A percentile compares a stretch with the other conserved stretches of the same genome.
These are phyloP conservation scores for Cutaneotrichosporon cavernicola DNA, from an alignment of 1,284 basidiomycete species.

Conservation along the genomic window DNA sequence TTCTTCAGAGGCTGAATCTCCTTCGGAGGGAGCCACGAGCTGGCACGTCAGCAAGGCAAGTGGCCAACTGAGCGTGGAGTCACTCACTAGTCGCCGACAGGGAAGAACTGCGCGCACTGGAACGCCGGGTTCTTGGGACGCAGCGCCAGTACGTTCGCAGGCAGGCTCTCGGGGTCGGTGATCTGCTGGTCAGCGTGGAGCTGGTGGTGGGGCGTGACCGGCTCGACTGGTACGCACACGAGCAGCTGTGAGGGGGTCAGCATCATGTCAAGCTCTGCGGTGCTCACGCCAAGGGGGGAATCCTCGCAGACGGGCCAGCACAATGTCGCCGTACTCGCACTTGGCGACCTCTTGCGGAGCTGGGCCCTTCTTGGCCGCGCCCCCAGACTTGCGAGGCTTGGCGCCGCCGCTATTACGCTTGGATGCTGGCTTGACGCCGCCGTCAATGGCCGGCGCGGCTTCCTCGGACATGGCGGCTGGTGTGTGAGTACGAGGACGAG, in stretches of 20 bases:
- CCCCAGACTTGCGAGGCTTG: conserved; percentile 42
- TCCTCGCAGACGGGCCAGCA: conserved; percentile 88
- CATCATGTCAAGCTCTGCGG: background rate
- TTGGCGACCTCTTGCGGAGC: conserved; percentile 34
- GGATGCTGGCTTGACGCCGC: conserved; percentile 38
- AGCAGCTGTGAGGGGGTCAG: conserved; percentile 25
- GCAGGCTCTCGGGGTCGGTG: conserved; percentile 41
- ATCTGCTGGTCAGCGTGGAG: conserved; percentile 34
- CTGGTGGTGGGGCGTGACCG: background rate
- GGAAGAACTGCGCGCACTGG: conserved; percentile 49
- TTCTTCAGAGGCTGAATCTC: conserved; percentile 76
- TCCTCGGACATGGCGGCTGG: conserved; percentile 25
- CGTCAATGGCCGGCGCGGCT: conserved; percentile 16
- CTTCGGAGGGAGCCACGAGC: conserved; percentile 79
- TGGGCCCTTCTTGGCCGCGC: conserved; percentile 15
- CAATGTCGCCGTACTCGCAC: conserved; percentile 70
- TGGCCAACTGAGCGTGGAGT: conserved; percentile 5
- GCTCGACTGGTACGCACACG: conserved; percentile 18
- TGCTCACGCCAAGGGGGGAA: conserved; percentile 76
- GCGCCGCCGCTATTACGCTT: conserved; percentile 35
- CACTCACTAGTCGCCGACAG: conserved; percentile 80
- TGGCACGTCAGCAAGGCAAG: conserved; percentile 44
- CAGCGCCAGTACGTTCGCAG: conserved; percentile 35
- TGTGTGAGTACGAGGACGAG: background rate
- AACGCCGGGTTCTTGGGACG: conserved; percentile 37